phyloP scores from a whole-genome alignment of 306 rosid species.

The Vicia faba region DNA sequence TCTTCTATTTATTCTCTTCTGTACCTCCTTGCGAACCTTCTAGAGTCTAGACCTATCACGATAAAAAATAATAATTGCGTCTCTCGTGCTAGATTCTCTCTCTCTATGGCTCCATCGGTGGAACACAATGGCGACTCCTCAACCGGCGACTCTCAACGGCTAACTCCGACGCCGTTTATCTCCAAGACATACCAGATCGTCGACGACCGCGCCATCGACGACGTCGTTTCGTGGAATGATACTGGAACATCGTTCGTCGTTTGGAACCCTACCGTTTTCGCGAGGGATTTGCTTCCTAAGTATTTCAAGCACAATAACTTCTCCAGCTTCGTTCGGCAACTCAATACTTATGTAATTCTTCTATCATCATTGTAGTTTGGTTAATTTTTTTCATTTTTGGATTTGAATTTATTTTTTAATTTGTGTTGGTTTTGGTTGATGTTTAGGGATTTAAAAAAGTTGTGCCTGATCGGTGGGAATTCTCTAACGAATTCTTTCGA shows the following conservation, averaged over 20 bases:
- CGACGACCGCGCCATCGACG: slow-evolving; percentile 63
- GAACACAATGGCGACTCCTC: slow-evolving; percentile 45
- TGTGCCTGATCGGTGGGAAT: slow-evolving; percentile 93
- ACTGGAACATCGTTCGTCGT: slow-evolving; percentile 90
- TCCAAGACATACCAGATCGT: slow-evolving; percentile 78
- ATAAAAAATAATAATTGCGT: background rate
- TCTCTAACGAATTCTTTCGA: slow-evolving; percentile 76
- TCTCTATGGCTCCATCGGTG: slow-evolving; percentile 54
- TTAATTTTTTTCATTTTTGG: background rate
- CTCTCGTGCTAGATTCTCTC: background rate
- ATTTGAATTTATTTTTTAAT: background rate
- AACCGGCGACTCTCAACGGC: slow-evolving; percentile 47
- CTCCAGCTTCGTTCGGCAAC: slow-evolving; percentile 94
- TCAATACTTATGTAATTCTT: slow-evolving; percentile 81
- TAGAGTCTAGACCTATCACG: too few relatives aligned
- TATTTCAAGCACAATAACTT: slow-evolving; percentile 91
- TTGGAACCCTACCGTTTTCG: slow-evolving; percentile 85
- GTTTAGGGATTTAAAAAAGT: slow-evolving; percentile 81
- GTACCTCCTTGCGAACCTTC: too few relatives aligned
- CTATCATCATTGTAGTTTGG: background rate
- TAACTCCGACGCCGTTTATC: slow-evolving; percentile 77
- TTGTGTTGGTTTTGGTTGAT: background rate
- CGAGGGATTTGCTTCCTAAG: slow-evolving; percentile 85
- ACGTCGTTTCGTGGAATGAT: slow-evolving; percentile 84
- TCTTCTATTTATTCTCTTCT: too few relatives aligned